phyloP scores from a whole-genome alignment of 2,329 filamentous ascomycete species.

The Camillea tinctor region DNA sequence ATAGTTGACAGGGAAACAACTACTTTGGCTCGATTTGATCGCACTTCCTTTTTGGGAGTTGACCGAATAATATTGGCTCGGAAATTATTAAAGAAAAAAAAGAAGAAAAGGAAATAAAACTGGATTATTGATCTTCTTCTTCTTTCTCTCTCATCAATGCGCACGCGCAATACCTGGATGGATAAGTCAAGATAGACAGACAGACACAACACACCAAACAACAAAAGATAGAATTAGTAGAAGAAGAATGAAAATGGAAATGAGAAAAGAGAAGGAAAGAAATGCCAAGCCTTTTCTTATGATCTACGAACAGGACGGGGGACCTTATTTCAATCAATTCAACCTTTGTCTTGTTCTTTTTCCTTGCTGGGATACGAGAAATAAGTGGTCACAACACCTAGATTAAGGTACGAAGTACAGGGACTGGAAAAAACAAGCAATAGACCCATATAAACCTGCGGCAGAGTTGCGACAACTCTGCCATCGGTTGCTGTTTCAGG shows the following conservation, averaged over 20 bases:
- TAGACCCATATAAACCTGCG: neutral
- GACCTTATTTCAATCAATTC: conserved; percentile 15
- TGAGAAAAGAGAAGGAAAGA: conserved; percentile 7
- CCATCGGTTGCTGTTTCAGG: neutral
- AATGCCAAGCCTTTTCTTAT: conserved; percentile 21
- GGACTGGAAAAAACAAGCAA: no score
- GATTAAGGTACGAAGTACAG: no score
- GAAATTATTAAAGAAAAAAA: neutral
- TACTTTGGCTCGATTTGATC: neutral
- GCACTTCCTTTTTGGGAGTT: neutral
- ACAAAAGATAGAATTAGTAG: neutral
- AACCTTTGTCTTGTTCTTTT: neutral
- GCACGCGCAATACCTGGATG: neutral
- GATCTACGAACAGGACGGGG: conserved; percentile 3
- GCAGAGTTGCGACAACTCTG: neutral
- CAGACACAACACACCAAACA: neutral
- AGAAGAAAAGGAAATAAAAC: neutral
- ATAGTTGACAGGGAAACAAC: neutral
- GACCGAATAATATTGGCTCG: neutral
- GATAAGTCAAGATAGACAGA: neutral
- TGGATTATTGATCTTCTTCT: no score
- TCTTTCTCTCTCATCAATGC: neutral
- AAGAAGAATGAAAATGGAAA: neutral
- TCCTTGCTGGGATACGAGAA: neutral
- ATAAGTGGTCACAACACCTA: no score